Evolutionary conservation across 164 flowering plant genomes (phyloP).

Genomic region (Umbilicus rupestris): DNA sequence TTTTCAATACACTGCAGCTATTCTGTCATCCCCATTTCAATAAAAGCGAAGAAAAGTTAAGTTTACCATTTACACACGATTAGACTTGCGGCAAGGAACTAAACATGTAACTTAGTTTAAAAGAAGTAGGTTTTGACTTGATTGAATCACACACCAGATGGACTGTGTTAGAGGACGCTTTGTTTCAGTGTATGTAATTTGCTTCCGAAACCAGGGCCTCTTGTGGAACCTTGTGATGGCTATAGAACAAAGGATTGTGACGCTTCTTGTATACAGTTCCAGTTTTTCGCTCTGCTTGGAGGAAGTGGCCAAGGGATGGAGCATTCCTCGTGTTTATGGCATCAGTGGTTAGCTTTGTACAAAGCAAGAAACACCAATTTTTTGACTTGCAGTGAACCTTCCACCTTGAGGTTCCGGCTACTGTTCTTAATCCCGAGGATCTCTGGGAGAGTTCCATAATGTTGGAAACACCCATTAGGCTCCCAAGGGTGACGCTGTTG

Average conservation of each 20-base stretch:
- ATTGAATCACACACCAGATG: no score
- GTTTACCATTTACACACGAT: no score
- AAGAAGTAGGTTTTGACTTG: no score
- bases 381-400: slow-evolving; percentile 16
- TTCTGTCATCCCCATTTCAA: no score
- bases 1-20: no score
- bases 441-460: slow-evolving; percentile 22
- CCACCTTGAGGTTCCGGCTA: slow-evolving; percentile 8
- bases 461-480: slow-evolving; percentile 25
- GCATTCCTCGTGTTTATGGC: slow-evolving; percentile 17
- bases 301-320: slow-evolving; percentile 24
- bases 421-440: slow-evolving; percentile 15
- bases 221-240: no score
- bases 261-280: slow-evolving; percentile 10
- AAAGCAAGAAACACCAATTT: slow-evolving; percentile 22
- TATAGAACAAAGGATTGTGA: background rate
- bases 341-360: slow-evolving; percentile 28
- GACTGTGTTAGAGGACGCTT: no score
- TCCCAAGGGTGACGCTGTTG: slow-evolving; percentile 29
- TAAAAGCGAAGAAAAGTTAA: no score
- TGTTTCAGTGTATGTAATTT: no score
- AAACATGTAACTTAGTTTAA: no score
- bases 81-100: no score
- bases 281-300: slow-evolving; percentile 21
- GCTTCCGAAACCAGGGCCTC: no score